phyloP scores from a whole-genome alignment of 208 protist genomes.

The Leishmania mexicana region DNA sequence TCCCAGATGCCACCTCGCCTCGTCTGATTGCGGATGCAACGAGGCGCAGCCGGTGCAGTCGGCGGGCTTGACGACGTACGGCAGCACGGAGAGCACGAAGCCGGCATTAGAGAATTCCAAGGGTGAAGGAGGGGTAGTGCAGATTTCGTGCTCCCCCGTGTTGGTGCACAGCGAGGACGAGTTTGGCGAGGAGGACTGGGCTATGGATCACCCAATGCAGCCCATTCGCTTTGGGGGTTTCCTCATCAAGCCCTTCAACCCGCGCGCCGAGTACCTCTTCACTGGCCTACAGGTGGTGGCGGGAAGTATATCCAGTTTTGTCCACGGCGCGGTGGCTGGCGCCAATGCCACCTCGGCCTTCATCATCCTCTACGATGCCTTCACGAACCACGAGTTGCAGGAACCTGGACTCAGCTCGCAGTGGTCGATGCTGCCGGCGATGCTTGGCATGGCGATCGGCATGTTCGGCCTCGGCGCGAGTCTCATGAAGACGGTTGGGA shows the following conservation, averaged over 20 bases:
- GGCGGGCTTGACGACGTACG: slow-evolving; percentile 15
- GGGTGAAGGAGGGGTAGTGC: not conserved
- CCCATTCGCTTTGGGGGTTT: slow-evolving; percentile 71
- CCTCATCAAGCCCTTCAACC: slow-evolving; percentile 86
- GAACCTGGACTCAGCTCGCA: slow-evolving; percentile 45
- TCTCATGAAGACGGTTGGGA: slow-evolving; percentile 85
- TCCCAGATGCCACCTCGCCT: slow-evolving; percentile 16
- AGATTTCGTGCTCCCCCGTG: slow-evolving; percentile 15
- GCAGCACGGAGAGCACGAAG: slow-evolving; percentile 11
- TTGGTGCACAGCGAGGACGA: slow-evolving; percentile 50
- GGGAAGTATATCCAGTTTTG: slow-evolving; percentile 86
- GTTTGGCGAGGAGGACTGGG: slow-evolving; percentile 78
- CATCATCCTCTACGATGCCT: slow-evolving; percentile 81
- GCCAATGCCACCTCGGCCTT: slow-evolving; percentile 85
- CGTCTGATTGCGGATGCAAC: slow-evolving; percentile 8
- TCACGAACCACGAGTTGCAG: slow-evolving; percentile 65
- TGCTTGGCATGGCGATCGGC: slow-evolving; percentile 86
- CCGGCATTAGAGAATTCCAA: not conserved
- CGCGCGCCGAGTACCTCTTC: slow-evolving; percentile 84
- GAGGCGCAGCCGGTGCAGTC: slow-evolving; percentile 16
- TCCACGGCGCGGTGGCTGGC: slow-evolving; percentile 83
- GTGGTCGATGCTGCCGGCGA: slow-evolving; percentile 79
- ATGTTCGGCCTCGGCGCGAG: slow-evolving; percentile 76
- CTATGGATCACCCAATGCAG: slow-evolving; percentile 77
- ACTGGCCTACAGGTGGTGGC: slow-evolving; percentile 85